Base-by-base conservation (phyloP, 139 green algal genomes). In the Coelastrella sp. region DNA sequence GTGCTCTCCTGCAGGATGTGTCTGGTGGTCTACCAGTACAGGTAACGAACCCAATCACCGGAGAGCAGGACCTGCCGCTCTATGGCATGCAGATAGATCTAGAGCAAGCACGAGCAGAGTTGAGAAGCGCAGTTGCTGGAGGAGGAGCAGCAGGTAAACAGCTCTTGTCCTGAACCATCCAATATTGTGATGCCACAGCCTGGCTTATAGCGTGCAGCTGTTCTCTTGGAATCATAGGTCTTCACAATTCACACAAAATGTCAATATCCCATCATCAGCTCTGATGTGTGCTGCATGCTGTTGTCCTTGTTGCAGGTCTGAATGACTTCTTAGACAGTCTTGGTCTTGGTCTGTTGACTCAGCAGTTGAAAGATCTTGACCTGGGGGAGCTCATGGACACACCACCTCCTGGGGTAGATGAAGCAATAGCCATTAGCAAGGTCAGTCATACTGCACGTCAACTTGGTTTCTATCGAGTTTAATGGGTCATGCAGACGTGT, bases 321-420 rank as follows among this genome's bases (percentile, higher is more conserved):
- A 91, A 95, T 71, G 88, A 96, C 69, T 93, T 98, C 19, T 89
- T 99, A 76, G 89, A 92, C 45, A 83, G 63, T 3, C 43, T 99
- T 74, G 97, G 97, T 9, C 84, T 99, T 45, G 92, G 92, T 3
- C 86, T 73, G 1, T 53, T 98, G 19, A 86, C 90, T 6, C 93
- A 96, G 32, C 95, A 98, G 89, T 90, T 97, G 27, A 94, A 95
- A 88, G 92, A 95, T 53, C 83, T 98, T 35, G 94, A 97, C 62
- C 91, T 98, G 34, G 90, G 96, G 0, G 96, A 99, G 87, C 91
- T 99, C 79, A 93, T 99, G 86, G 97, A 99, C 90, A 99, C 95
- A 0, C 95, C 97, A 23, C 97, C 97, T 0, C 97, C 97, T 3
- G 96, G 96, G 0, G 92, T 98, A 37, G 96, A 99, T 75, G 96